Evolutionary conservation across 2,329 filamentous ascomycete genomes (phyloP).

Genomic region (Trichoderma polysporum): DNA sequence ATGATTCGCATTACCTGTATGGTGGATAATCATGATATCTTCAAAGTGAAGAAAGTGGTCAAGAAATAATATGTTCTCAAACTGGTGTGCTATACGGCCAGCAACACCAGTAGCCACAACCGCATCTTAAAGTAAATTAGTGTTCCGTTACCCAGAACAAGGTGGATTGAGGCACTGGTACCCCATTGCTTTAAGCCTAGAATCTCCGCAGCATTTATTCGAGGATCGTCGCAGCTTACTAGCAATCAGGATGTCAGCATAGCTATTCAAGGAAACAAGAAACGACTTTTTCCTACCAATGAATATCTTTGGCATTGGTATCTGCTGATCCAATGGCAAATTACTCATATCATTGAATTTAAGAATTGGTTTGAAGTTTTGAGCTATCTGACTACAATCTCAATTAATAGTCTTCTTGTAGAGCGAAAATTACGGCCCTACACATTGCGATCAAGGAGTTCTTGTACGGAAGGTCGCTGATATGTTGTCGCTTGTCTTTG

Average conservation of each 20-base stretch:
- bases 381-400: background rate
- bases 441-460: background rate
- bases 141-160: background rate
- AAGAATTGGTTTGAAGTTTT: background rate
- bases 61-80: background rate
- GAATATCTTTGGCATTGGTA: constrained; percentile 8
- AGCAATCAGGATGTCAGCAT: background rate
- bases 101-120: background rate
- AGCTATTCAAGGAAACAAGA: background rate
- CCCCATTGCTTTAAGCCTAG: background rate
- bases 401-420: background rate
- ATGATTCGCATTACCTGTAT: background rate
- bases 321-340: background rate
- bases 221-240: background rate
- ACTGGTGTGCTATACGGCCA: background rate
- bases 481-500: background rate
- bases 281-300: no score
- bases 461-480: background rate
- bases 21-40: background rate
- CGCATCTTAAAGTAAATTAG: background rate
- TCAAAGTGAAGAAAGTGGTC: background rate
- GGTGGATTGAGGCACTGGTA: background rate
- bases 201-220: background rate
- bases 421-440: background rate
- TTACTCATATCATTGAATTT: background rate